Base-by-base conservation (phyloP, 139 green algal genomes). In the Pleodorina starrii region DNA sequence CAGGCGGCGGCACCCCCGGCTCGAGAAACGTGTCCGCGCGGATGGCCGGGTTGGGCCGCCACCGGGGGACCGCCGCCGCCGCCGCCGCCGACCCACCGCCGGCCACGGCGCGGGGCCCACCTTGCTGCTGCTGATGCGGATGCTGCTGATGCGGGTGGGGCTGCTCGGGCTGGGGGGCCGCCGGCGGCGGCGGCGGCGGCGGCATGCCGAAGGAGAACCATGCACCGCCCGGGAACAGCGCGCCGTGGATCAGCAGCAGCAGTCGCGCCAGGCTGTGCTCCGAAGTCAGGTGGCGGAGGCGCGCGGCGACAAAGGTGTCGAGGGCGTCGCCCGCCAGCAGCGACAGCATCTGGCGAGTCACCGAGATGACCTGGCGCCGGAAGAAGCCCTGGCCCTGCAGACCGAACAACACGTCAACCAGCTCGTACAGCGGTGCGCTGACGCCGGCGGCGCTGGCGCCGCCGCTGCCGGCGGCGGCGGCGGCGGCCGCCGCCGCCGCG, bases 281-380 rank as follows among this genome's bases (percentile, higher is more conserved):
- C 25, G 90, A 86, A 27, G 94, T 93, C 63, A 96, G 72, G 32
- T 88, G 38, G 9, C 90, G 88, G 72, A 97, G 74, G n/a, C 92
- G 82, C 48, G 51, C 43, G 25, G 91, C 82, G 46, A 98, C 57
- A 40, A 88, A 96, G 44, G 90, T 86, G 72, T 98, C 96, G 32
- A 98, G 95, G 0, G 94, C 88, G 69, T 94, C 95, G 29, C 96
- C 96, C 12, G 95, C 95, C 69, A 97, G 76, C 83, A 98, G 85
- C 3, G 94, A 96, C 71, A 98, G 91, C 86, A 93, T 63, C 90
- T 97, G 94, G 3, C 94, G 91, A 12, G 93, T 93, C 73, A 94
- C 43, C 29, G 74, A 48, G 11, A 92, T 81, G 0, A 92, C 89
- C 85, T 96, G 95, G 3, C 93, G 84, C 14, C 95, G 74, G 86